Conservation (phyloP, 163 green algal species). For the Picocystis sp. region DNA sequence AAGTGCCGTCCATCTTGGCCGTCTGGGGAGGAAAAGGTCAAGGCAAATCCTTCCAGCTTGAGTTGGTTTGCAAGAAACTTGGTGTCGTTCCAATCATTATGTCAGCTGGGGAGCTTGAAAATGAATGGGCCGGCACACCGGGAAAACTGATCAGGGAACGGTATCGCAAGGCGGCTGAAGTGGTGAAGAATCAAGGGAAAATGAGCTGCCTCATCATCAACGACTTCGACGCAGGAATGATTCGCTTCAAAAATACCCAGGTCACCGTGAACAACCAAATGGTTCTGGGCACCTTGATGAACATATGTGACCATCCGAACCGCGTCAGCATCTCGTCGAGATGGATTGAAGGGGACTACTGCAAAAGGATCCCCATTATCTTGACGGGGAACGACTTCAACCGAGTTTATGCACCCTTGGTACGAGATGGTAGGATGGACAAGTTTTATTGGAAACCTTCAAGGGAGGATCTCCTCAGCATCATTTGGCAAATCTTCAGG, state of each 20-base stretch:
- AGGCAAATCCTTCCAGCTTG: slow-evolving; percentile 30
- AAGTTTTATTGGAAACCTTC: slow-evolving; percentile 78
- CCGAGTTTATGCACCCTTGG: slow-evolving; percentile 61
- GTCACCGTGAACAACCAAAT: slow-evolving; percentile 90
- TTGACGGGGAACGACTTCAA: slow-evolving; percentile 68
- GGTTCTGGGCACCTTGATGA: slow-evolving; percentile 72
- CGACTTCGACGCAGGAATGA: slow-evolving; percentile 77
- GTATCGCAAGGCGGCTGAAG: slow-evolving; percentile 20
- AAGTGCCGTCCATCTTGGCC: slow-evolving; percentile 23
- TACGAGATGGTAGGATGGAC: slow-evolving; percentile 71
- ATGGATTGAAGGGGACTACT: slow-evolving; percentile 37
- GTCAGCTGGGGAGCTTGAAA: slow-evolving; percentile 25
- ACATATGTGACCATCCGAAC: slow-evolving; percentile 77
- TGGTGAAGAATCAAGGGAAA: slow-evolving; percentile 13
- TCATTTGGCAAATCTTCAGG: slow-evolving; percentile 4
- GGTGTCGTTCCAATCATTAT: slow-evolving; percentile 24
- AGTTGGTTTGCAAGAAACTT: slow-evolving; percentile 27
- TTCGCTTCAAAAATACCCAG: slow-evolving; percentile 51
- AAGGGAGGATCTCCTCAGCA: slow-evolving; percentile 2
- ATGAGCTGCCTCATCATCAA: slow-evolving; percentile 68
- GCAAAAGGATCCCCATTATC: slow-evolving; percentile 31
- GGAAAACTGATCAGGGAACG: slow-evolving; percentile 25
- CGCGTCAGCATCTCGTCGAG: slow-evolving; percentile 32
- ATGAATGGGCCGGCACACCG: slow-evolving; percentile 20
- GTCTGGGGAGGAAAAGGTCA: slow-evolving; percentile 30